Evolutionary conservation across 352 stramenopile species (phyloP), one percentile per base, ranked within the genome.

Genomic region (Stramenopiles sp.): DNA sequence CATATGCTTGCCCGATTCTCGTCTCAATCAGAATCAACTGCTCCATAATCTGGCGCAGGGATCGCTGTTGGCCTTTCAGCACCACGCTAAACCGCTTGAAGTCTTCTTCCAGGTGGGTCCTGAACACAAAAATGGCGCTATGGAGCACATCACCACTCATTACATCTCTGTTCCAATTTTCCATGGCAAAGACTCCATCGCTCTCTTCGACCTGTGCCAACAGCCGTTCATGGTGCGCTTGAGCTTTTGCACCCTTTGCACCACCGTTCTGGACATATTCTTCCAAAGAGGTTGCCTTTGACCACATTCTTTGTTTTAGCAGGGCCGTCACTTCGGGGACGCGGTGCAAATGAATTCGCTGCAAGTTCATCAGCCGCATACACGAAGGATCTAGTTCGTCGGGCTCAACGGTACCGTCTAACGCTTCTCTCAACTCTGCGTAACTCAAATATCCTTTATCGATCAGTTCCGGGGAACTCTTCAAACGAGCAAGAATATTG

Each of bases 1-100:
- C 12, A 53, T 53, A 53, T 53, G 43, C 43, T 18, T 25, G 43
- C 43, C 43, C 43, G 12, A 53, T 53, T 18, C 43, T 12, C 43
- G 43, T 53, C 43, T 53, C 43, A 53, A 53, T 53, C 43, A 53
- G 25, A 53, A 53, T 53, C 43, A 53, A 53, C 43, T 53, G 43
- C 25, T 53, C 43, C 43, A 53, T 53, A 53, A 53, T 53, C 25
- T 53, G 43, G 12, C 43, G 43, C 43, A 53, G 43, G 12, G 43
- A 53, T 53, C 43, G 43, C 25, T 53, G 43, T 53, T 53, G 43
- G 12, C 25, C 25, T 25, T 53, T 53, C 43, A 53, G 25, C 12
- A 53, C 25, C 25, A 12, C 43, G 25, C 43, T 53, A 25, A 53
- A 53, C 43, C 25, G 12, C 25, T 53, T 53, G 43, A 18, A 53